Conservation (phyloP, 148 eudicot genomes). For the Rhododendron molle region DNA sequence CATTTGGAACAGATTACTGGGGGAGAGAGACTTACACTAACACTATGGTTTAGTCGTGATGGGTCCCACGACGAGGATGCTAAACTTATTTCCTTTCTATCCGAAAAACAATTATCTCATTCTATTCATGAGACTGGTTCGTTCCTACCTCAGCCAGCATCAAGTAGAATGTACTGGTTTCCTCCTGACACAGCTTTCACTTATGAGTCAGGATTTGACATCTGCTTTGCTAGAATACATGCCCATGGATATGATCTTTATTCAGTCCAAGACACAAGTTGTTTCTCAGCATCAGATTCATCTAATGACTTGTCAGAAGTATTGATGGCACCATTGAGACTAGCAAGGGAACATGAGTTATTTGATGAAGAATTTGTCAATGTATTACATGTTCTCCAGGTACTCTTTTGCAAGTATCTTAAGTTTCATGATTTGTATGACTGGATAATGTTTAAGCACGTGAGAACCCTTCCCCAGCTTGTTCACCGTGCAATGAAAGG, state of each 20-base stretch:
- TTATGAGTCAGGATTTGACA: constrained; percentile 62
- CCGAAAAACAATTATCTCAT: constrained; percentile 17
- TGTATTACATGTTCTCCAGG: constrained; percentile 89
- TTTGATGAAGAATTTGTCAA: constrained; percentile 50
- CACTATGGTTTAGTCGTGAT: constrained; percentile 90
- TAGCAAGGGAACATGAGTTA: constrained; percentile 45
- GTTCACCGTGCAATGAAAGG: not conserved
- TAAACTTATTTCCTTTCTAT: constrained; percentile 61
- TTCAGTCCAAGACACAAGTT: constrained; percentile 22
- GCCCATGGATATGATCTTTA: constrained; percentile 53
- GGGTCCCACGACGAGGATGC: constrained; percentile 77
- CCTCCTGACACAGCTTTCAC: constrained; percentile 48
- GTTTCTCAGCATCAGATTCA: constrained; percentile 19
- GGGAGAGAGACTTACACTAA: constrained; percentile 87
- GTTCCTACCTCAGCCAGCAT: constrained; percentile 58
- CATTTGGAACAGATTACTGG: constrained; percentile 48
- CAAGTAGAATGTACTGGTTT: constrained; percentile 93
- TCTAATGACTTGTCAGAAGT: constrained; percentile 30
- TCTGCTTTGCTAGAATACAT: constrained; percentile 67
- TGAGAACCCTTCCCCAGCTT: not conserved
- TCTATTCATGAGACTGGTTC: constrained; percentile 21
- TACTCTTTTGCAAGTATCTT: constrained; percentile 20
- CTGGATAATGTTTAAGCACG: not conserved
- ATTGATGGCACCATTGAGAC: constrained; percentile 41
- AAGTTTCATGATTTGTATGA: not conserved